These are phyloP conservation scores for Quambalaria eucalypti DNA, from an alignment of 1,284 basidiomycete genomes.

Conservation along the genomic window DNA sequence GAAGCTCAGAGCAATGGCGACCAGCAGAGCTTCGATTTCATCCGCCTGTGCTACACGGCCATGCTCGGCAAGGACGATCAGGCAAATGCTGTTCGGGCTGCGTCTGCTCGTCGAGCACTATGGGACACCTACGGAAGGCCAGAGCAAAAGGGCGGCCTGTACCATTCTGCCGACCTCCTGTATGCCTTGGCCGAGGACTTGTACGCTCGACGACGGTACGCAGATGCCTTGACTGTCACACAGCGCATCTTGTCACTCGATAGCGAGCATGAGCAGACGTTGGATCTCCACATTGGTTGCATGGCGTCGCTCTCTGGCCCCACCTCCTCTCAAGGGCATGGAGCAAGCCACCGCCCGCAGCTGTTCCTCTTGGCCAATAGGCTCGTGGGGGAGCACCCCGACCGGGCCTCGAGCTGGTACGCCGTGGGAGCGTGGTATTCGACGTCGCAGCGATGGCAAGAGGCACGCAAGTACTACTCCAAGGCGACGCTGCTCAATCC, in stretches of 20 bases:
- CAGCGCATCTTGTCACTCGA: slow-evolving; percentile 29
- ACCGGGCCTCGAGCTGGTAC: slow-evolving; percentile 90
- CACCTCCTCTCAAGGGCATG: slow-evolving; percentile 72
- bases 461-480: slow-evolving; percentile 49
- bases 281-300: slow-evolving; percentile 90
- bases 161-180: slow-evolving; percentile 83
- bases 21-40: slow-evolving; percentile 57
- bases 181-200: slow-evolving; percentile 84
- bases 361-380: slow-evolving; percentile 93
- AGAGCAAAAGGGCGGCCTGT: slow-evolving; percentile 48
- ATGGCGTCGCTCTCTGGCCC: neutral
- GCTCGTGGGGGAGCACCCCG: slow-evolving; percentile 79
- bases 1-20: slow-evolving; percentile 61
- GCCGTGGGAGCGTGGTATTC: slow-evolving; percentile 97
- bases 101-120: slow-evolving; percentile 7
- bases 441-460: slow-evolving; percentile 61
- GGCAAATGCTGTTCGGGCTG: slow-evolving; percentile 35
- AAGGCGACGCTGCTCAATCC: slow-evolving; percentile 96
- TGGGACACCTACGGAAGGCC: slow-evolving; percentile 51
- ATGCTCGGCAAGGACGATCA: slow-evolving; percentile 66
- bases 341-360: slow-evolving; percentile 77
- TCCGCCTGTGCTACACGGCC: slow-evolving; percentile 81
- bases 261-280: slow-evolving; percentile 45
- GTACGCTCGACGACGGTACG: slow-evolving; percentile 79
- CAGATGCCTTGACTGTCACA: slow-evolving; percentile 84